Conservation (phyloP, 345 rosid species). For the Linum lewisii region DNA sequence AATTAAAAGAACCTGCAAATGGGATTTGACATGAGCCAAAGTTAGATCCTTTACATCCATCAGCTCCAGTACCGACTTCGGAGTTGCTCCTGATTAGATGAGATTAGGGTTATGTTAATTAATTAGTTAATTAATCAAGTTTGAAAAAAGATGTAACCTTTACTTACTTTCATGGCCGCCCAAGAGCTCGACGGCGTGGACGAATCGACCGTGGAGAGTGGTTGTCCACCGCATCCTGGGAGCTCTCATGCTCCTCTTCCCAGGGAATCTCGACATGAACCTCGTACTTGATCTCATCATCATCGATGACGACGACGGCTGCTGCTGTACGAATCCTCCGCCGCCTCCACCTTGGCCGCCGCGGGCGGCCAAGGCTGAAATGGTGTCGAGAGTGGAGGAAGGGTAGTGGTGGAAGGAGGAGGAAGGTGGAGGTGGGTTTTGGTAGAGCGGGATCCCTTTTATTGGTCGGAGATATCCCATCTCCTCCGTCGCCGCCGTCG, state of each 20-base stretch:
- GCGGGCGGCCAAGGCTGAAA: conserved; percentile 4
- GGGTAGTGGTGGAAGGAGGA: conserved; percentile 9
- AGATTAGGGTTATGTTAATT: neutral
- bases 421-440: conserved; percentile 35
- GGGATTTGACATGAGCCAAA: conserved; percentile 13
- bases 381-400: conserved; percentile 26
- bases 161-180: conserved; percentile 99
- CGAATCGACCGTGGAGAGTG: conserved; percentile 94
- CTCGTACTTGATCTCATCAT: conserved; percentile 45
- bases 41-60: conserved; percentile 11
- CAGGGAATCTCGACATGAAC: conserved; percentile 52
- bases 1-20: conserved; percentile 12
- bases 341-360: conserved; percentile 9
- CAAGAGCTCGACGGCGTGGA: conserved; percentile 94
- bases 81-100: conserved; percentile 4
- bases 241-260: conserved; percentile 53
- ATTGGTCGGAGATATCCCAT: conserved; percentile 76
- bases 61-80: conserved; percentile 8
- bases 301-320: conserved; percentile 16
- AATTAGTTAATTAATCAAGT: neutral
- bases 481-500: conserved; percentile 40
- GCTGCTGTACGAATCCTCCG: neutral
- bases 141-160: too few relatives aligned
- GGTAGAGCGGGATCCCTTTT: conserved; percentile 77
- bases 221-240: conserved; percentile 97